A percentile compares a stretch with the other conserved stretches of the same genome.
These are phyloP conservation scores for Leucosporidium scottii DNA, from an alignment of 768 basidiomycete species.

Conservation along the genomic window DNA sequence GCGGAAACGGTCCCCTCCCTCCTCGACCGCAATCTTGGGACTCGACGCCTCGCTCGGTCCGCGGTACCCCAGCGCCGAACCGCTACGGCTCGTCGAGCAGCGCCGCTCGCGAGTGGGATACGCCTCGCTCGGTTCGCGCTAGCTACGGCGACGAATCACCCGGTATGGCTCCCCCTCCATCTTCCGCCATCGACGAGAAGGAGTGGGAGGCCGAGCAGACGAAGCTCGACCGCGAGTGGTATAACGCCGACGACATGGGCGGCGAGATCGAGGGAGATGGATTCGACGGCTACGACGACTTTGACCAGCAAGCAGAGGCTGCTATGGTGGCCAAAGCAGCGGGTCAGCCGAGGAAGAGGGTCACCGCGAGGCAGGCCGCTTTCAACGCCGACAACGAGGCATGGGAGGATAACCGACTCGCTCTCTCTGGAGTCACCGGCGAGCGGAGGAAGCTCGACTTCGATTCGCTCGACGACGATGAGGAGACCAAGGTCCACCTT, in stretches of 20 bases:
- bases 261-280: constrained; percentile 78
- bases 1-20: constrained; percentile 17
- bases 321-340: constrained; percentile 41
- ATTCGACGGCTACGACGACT: constrained; percentile 84
- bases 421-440: constrained; percentile 87
- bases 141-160: constrained; percentile 34
- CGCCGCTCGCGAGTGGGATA: constrained; percentile 36
- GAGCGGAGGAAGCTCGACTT: constrained; percentile 64
- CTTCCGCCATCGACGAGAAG: constrained; percentile 38
- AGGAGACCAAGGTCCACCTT: constrained; percentile 85
- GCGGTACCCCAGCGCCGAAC: constrained; percentile 21
- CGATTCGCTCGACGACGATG: constrained; percentile 86
- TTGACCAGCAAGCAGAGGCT: constrained; percentile 45
- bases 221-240: constrained; percentile 89
- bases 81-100: neutral
- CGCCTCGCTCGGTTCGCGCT: constrained; percentile 30
- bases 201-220: constrained; percentile 99
- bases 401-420: constrained; percentile 98
- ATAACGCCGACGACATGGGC: constrained; percentile 78
- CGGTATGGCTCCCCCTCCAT: constrained; percentile 18
- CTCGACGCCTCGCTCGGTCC: constrained; percentile 30
- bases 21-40: constrained; percentile 20
- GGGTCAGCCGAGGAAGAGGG: constrained; percentile 55
- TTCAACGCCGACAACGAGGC: constrained; percentile 97
- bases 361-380: constrained; percentile 92